phyloP scores from a whole-genome alignment of 768 basidiomycete species.

The Tricholoma sp. region DNA sequence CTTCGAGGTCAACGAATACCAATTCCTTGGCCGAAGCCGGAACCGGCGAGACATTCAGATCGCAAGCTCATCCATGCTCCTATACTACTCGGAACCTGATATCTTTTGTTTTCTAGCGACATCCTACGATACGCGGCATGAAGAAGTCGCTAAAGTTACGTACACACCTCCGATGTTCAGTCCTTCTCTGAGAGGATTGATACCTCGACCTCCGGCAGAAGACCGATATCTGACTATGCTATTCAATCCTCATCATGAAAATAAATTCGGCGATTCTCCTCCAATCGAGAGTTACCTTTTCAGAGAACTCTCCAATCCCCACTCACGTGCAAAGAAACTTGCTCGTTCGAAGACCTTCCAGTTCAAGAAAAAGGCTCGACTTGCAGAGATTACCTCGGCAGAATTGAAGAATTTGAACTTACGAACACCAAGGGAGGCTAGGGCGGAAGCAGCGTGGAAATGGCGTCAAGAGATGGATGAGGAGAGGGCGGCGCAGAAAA shows the following conservation, averaged over 20 bases:
- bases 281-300: constrained; percentile 65
- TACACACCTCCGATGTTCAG: constrained; percentile 60
- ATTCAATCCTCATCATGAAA: constrained; percentile 47
- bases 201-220: constrained; percentile 43
- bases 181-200: constrained; percentile 26
- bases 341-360: constrained; percentile 64
- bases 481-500: constrained; percentile 55
- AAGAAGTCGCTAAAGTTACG: constrained; percentile 62
- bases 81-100: not conserved
- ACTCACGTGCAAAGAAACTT: constrained; percentile 79
- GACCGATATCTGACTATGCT: constrained; percentile 53
- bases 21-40: constrained; percentile 69
- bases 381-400: constrained; percentile 47
- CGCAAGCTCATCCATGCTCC: constrained; percentile 27
- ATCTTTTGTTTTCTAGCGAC: constrained; percentile 33
- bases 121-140: constrained; percentile 59
- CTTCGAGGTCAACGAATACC: constrained; percentile 34
- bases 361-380: constrained; percentile 39
- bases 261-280: constrained; percentile 41
- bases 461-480: constrained; percentile 58
- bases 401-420: constrained; percentile 56
- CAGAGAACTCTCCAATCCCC: constrained; percentile 75
- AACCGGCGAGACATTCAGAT: constrained; percentile 35
- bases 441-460: constrained; percentile 71
- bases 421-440: constrained; percentile 56